Evolutionary conservation across 345 rosid genomes (phyloP), one percentile per base, ranked within the genome.

Genomic region (Psidium friedrichsthalianum): DNA sequence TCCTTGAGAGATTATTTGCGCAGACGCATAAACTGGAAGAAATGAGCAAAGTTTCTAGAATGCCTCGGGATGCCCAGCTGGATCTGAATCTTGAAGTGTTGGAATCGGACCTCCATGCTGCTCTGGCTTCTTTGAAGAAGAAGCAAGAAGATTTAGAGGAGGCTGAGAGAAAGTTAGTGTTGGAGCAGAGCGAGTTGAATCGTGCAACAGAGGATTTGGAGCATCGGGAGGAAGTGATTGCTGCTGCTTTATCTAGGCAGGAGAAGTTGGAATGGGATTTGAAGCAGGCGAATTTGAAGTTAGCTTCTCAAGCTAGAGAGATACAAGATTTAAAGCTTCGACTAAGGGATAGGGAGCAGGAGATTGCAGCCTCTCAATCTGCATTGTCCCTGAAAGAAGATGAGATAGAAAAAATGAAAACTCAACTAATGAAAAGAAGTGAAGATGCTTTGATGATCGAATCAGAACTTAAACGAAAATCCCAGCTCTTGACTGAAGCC

Each of bases 101-200:
- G 83, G 97, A 97, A 83, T 90, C 96, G 74, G 97, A 95, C 86
- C 95, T 94, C 56, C 88, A 88, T 84, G 94, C 93, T 83, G 95
- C 92, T 40, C 59, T 95, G 88, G 56, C 90, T 59, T 95, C 94
- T 22, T 91, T 97, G 90, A 91, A 91, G 90, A 88, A 89, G 84
- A 92, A 92, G 87, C 98, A 95, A 90, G 95, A 93, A 76, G 95
- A 95, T 84, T 90, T 93, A 22, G 92, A 91, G 58, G 92, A 88
- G 69, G 95, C 93, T 3, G 96, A 92, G 85, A 91, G 88, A 85
- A 88, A 85, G 86, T 91, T 95, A 76, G 88, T 88, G 64, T 89
- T 91, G 83, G 99, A 95, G 87, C 91, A 90, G 53, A 83, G 83
- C 36, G 91, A 91, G 61, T 88, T 95, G 18, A 89, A 87, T 53